A percentile compares a stretch with the other conserved stretches of the same genome.
These are phyloP conservation scores for Phytophthora pluvialis DNA, from an alignment of 352 stramenopile species.

Conservation along the genomic window DNA sequence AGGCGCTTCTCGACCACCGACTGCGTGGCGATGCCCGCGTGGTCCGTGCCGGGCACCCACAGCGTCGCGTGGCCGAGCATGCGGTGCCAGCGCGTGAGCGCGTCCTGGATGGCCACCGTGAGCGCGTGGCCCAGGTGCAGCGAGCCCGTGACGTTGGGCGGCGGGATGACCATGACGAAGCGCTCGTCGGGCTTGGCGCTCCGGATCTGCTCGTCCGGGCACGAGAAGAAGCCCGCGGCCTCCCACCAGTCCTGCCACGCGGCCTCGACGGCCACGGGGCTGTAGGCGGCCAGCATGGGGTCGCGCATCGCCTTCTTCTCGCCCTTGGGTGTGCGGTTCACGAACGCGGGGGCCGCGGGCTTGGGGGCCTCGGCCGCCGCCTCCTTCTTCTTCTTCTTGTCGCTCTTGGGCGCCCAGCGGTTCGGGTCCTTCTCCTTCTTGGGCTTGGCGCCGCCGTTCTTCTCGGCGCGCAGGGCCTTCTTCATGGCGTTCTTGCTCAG, in stretches of 20 bases:
- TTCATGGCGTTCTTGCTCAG: slow-evolving; percentile 97
- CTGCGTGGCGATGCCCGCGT: slow-evolving; percentile 99
- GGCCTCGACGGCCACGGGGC: slow-evolving; percentile 96
- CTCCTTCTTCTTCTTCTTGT: slow-evolving; percentile 91
- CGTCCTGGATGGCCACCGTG: slow-evolving; percentile 98
- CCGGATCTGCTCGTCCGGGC: slow-evolving; percentile 87
- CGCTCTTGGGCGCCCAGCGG: slow-evolving; percentile 85
- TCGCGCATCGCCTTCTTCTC: slow-evolving; percentile 94
- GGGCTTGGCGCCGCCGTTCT: slow-evolving; percentile 77
- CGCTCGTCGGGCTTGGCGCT: slow-evolving; percentile 80
- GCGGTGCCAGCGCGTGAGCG: slow-evolving; percentile 97
- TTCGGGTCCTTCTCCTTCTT: slow-evolving; percentile 97
- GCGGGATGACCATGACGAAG: slow-evolving; percentile 98
- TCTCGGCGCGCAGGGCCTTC: slow-evolving; percentile 91
- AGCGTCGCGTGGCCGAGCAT: slow-evolving; percentile 98
- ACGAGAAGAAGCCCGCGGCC: slow-evolving; percentile 94
- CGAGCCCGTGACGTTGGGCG: slow-evolving; percentile 86
- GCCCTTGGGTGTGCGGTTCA: slow-evolving; percentile 95
- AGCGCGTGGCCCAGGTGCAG: slow-evolving; percentile 99
- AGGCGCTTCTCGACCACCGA: slow-evolving; percentile 91
- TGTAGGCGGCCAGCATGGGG: slow-evolving; percentile 95
- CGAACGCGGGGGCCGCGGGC: slow-evolving; percentile 62
- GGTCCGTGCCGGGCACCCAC: slow-evolving; percentile 98
- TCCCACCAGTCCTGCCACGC: slow-evolving; percentile 99
- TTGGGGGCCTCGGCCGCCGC: slow-evolving; percentile 44